Evolutionary conservation across 2,329 filamentous ascomycete species (phyloP).

Genomic region (Beauveria bassiana): DNA sequence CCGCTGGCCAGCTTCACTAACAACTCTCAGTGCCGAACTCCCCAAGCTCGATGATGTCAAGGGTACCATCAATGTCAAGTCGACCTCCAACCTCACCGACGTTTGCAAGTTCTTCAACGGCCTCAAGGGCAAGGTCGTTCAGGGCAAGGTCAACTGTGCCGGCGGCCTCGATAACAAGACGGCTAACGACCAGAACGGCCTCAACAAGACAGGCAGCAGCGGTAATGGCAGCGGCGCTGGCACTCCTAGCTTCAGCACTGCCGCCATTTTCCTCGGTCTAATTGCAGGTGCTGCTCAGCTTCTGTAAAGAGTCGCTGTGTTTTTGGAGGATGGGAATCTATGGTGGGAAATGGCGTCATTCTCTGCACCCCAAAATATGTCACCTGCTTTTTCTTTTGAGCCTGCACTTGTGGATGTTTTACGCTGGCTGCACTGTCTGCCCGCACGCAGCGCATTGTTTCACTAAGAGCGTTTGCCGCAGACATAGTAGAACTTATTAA

Average conservation of each 20-base stretch:
- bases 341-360: constrained; percentile 29
- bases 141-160: constrained; percentile 28
- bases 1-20: constrained; percentile 36
- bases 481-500: constrained; percentile 38
- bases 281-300: constrained; percentile 42
- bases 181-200: constrained; percentile 30
- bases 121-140: constrained; percentile 17
- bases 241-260: constrained; percentile 34
- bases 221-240: constrained; percentile 25
- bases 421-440: background rate
- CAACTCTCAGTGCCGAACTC: constrained; percentile 63
- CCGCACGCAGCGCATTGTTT: background rate
- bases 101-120: constrained; percentile 48
- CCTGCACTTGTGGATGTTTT: constrained; percentile 26
- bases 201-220: constrained; percentile 14
- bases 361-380: constrained; percentile 25
- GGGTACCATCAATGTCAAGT: constrained; percentile 64
- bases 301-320: constrained; percentile 33
- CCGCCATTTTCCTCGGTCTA: constrained; percentile 38
- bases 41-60: constrained; percentile 59
- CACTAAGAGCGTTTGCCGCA: constrained; percentile 15
- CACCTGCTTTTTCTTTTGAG: constrained; percentile 22
- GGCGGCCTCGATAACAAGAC: constrained; percentile 18
- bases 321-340: constrained; percentile 18
- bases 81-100: constrained; percentile 53